Evolutionary conservation across 805 yeast species (phyloP), one percentile per base, ranked within the genome.

Genomic region (Starmera caribaea): DNA sequence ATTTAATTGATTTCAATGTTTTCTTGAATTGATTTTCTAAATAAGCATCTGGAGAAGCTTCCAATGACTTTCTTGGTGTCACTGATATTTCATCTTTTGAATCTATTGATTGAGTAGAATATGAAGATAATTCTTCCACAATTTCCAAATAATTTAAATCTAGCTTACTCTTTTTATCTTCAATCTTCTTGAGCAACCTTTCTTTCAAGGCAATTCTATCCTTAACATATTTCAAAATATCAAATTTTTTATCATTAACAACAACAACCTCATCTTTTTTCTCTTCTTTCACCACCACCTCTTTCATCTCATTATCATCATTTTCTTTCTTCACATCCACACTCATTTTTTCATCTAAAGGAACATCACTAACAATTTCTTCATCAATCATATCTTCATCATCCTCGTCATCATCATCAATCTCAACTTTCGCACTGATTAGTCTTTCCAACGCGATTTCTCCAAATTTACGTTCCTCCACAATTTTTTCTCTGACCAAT

Each of bases 391-490:
- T 21, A 16, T 36, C 41, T 15, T 35, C 42, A 30, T 36, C 27
- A 8, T 35, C 36, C 12, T 38, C 32, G 3, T 31, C 31, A 32
- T 39, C 41, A 37, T 41, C 45, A 8, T n/a, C 16, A 13, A 43
- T 33, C 15, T 30, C 37, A 16, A 26, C 31, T 15, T n/a, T 35
- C 8, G 40, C 41, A 8, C 24, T 26, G 11, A 30, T 36, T 42
- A 84, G 65, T 38, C 74, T 68, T 44, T 81, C 75, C 37, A 90
- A 59, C 0, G 96, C 94, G 38, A 66, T 67, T 55, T 89, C 96
- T 3, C 90, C 92, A 38, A 78, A 63, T 41, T 84, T 67, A 27
- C 95, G 84, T 56, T 90, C 97, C 38, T 77, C 79, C 3, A 86
- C 89, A 38, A 89, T 65, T 49, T 74, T 74, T 40, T 82, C 74